Evolutionary conservation across 2,329 filamentous ascomycete species (phyloP), one percentile per base, ranked within the genome.

Genomic region (Trichoderma guizhouense): DNA sequence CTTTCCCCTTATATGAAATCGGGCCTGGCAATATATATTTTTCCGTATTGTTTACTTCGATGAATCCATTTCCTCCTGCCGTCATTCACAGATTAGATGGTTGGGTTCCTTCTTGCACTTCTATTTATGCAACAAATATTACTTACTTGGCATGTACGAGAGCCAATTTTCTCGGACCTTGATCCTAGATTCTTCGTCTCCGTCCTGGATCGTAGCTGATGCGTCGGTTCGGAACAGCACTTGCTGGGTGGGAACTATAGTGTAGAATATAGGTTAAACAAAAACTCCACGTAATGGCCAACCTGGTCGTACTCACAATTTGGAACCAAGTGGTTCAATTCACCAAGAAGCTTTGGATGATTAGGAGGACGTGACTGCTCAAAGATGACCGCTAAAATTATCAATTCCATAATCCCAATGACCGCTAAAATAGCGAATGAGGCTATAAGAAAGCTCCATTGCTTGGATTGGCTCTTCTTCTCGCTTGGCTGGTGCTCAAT

Each of bases 241-340:
- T 15, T 58, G 65, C 7, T 43, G 34, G 28, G 26, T 58, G 6
- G 53, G 24, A 58, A 68, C 65, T 68, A n/a, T 3, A 4, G 15
- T 32, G 2, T 11, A 4, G 3, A 34, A 14, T 32, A 7, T 4
- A 24, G 18, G n/a, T 68, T 24, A 68, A 24, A 36, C 2, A 15
- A 24, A 7, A 15, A 21, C 12, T 68, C 14, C 24, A 8, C 9
- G 9, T 15, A 6, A 12, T 2, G 7, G 8, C 39, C 26, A 51
- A 21, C n/a, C 26, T 18, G 11, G 21, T 15, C 7, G 12, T 43
- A 68, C 65, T 3, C 14, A 68, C 65, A 68, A 12, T n/a, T 58
- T 11, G 65, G 65, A 39, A 68, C 53, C 51, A 68, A 43, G 58
- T 58, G 32, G 14, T 68, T 68, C 18, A 43, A 15, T 68, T 68